Evolutionary conservation across 2,329 filamentous ascomycete species (phyloP).

Genomic region (Metarhizium humberi): DNA sequence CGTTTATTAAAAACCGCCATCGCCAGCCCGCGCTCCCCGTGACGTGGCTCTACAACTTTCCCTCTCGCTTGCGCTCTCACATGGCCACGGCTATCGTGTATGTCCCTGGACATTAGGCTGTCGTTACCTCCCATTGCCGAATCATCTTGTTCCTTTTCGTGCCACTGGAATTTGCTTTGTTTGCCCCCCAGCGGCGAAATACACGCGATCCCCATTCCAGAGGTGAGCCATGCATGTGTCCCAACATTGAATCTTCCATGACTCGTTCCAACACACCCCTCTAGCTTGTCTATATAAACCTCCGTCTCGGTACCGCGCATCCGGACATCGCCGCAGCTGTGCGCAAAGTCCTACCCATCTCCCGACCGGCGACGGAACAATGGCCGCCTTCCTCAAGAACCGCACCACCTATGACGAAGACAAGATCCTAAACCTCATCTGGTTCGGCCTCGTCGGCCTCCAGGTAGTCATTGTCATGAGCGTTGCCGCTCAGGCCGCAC

Average conservation of each 20-base stretch:
- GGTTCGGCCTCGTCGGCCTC: constrained; percentile 36
- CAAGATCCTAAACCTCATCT: constrained; percentile 34
- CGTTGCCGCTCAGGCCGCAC: constrained; percentile 21
- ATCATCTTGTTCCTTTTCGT: too few relatives aligned
- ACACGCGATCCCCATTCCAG: too few relatives aligned
- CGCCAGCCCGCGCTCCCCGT: too few relatives aligned
- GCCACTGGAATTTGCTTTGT: too few relatives aligned
- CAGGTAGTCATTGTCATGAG: constrained; percentile 35
- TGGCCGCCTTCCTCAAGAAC: constrained; percentile 16
- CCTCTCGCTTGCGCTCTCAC: background rate
- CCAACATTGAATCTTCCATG: too few relatives aligned
- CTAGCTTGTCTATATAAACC: too few relatives aligned
- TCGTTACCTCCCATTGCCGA: too few relatives aligned
- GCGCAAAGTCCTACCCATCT: background rate
- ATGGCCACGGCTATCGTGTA: background rate
- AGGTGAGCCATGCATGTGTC: too few relatives aligned
- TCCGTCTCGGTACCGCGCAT: too few relatives aligned
- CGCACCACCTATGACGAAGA: constrained; percentile 21
- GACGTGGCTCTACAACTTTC: background rate
- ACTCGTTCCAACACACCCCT: too few relatives aligned
- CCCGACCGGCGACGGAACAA: constrained; percentile 2
- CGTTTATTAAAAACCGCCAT: too few relatives aligned
- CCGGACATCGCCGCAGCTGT: background rate
- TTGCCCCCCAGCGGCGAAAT: too few relatives aligned
- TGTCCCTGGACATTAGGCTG: background rate